Percentiles rank a stretch among this genome's conserved stretches.
These are phyloP conservation scores for Capsella bursapastoris DNA, from an alignment of 345 rosid species.

Conservation along the genomic window DNA sequence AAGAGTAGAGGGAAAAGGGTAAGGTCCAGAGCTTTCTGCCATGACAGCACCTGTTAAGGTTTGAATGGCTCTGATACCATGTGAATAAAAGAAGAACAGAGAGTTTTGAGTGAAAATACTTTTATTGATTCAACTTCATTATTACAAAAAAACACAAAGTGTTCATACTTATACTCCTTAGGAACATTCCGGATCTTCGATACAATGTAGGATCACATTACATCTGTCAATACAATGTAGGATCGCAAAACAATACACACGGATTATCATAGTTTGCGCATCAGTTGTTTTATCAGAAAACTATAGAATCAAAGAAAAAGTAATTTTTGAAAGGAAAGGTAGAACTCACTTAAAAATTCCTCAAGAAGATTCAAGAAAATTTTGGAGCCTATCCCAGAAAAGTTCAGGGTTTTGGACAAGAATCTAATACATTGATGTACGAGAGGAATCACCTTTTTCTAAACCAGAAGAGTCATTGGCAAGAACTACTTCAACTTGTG, in stretches of 20 bases:
- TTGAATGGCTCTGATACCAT: not conserved
- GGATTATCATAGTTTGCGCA: too few relatives aligned
- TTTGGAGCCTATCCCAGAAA: constrained; percentile 63
- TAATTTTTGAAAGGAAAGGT: too few relatives aligned
- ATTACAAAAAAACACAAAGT: too few relatives aligned
- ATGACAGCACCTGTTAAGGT: not conserved
- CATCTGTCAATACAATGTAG: too few relatives aligned
- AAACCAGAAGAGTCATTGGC: constrained; percentile 38
- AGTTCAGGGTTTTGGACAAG: constrained; percentile 57
- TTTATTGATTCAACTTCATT: too few relatives aligned
- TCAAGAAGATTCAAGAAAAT: constrained; percentile 50
- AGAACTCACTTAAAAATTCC: constrained; percentile 55
- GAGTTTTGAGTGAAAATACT: too few relatives aligned
- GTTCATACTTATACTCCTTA: too few relatives aligned
- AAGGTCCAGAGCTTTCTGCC: not conserved
- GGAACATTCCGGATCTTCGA: too few relatives aligned
- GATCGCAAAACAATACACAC: too few relatives aligned
- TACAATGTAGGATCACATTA: too few relatives aligned
- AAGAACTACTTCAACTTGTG: constrained; percentile 34
- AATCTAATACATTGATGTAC: constrained; percentile 53
- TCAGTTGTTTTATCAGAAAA: not conserved
- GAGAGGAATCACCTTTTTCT: constrained; percentile 47
- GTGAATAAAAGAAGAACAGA: not conserved
- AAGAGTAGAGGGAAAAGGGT: not conserved
- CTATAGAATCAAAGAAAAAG: not conserved